These are phyloP conservation scores for Scheffersomyces coipomensis DNA, from an alignment of 805 yeast species.

Conservation along the genomic window DNA sequence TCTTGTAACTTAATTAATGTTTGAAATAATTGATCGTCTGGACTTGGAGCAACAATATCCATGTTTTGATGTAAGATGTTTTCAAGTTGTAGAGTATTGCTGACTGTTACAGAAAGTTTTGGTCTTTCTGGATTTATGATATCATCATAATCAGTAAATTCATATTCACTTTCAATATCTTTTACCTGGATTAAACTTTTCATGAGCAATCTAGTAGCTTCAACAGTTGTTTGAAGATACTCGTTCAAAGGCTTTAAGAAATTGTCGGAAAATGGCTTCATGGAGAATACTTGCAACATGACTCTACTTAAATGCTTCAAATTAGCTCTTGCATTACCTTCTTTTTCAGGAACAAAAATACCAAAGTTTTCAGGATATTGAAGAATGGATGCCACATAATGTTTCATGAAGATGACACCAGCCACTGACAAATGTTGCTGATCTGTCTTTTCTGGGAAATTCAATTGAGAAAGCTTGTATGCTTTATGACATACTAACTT, in stretches of 20 bases:
- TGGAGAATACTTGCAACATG: conserved; percentile 61
- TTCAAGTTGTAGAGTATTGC: conserved; percentile 47
- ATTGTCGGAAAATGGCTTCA: conserved; percentile 69
- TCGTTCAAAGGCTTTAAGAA: conserved; percentile 81
- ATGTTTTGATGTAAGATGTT: conserved; percentile 40
- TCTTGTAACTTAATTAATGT: conserved; percentile 41
- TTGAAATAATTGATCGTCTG: conserved; percentile 55
- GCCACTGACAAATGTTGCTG: conserved; percentile 62
- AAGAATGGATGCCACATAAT: conserved; percentile 47
- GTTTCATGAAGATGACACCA: conserved; percentile 61
- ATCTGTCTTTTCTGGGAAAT: conserved; percentile 59
- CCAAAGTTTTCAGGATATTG: conserved; percentile 59
- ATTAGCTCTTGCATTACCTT: conserved; percentile 41
- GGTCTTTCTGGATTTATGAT: conserved; percentile 51
- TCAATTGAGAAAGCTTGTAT: conserved; percentile 37
- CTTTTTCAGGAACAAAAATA: conserved; percentile 25
- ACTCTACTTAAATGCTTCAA: conserved; percentile 56
- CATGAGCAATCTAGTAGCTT: conserved; percentile 45
- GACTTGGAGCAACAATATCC: conserved; percentile 44
- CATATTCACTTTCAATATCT: conserved; percentile 59
- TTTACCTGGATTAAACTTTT: conserved; percentile 50
- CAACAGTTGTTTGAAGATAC: conserved; percentile 53
- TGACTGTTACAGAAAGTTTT: conserved; percentile 38
- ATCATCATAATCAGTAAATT: conserved; percentile 67
- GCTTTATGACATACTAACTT: conserved; percentile 33